These are phyloP conservation scores for Tulasnella calospora DNA, from an alignment of 768 basidiomycete genomes.

Conservation along the genomic window DNA sequence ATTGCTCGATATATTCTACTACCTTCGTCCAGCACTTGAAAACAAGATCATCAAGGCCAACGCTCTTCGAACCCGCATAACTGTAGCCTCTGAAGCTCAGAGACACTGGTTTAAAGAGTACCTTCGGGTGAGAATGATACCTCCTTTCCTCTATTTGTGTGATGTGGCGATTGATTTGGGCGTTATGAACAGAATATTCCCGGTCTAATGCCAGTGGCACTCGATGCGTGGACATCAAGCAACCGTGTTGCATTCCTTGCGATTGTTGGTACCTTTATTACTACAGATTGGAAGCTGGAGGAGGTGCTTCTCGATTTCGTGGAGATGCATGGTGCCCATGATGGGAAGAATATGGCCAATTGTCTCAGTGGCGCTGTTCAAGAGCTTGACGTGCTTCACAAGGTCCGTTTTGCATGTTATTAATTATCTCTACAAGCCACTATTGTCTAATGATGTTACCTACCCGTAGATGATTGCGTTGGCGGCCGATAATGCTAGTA, in stretches of 20 bases:
- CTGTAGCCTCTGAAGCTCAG: not conserved
- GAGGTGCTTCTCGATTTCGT: not conserved
- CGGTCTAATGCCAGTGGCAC: not conserved
- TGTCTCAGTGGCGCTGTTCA: not conserved
- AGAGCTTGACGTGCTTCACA: not conserved
- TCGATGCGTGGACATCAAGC: not conserved
- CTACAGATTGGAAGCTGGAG: not conserved
- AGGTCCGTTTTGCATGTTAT: not conserved
- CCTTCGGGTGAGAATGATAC: not conserved
- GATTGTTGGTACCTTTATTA: not conserved
- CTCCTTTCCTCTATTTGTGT: not conserved
- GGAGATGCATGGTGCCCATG: not conserved
- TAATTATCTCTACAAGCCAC: too few species aligned
- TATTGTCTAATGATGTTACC: too few species aligned
- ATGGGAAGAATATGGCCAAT: not conserved
- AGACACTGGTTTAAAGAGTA: not conserved
- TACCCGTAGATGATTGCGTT: not conserved
- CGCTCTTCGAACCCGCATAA: not conserved
- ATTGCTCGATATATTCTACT: not conserved
- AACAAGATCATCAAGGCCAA: not conserved
- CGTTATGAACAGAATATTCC: not conserved
- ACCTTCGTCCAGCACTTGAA: not conserved
- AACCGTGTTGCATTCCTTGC: not conserved
- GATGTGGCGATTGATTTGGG: not conserved
- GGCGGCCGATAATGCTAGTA: not conserved